Evolutionary conservation across 495 filamentous ascomycete species (phyloP).

Genomic region (Oleoguttula mirabilis): DNA sequence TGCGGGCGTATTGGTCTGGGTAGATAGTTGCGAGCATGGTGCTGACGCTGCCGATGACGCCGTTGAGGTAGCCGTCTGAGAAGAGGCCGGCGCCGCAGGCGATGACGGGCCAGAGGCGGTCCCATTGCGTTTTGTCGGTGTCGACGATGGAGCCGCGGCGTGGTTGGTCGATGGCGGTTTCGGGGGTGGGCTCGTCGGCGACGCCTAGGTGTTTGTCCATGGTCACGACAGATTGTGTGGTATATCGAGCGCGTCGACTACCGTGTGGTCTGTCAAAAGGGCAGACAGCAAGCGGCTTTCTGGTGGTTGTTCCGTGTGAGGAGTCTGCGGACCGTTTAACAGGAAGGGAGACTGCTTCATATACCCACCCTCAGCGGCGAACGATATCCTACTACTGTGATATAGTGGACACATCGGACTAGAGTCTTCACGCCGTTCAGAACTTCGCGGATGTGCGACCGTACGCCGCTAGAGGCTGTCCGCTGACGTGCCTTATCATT

Average conservation of each 20-base stretch:
- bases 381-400: no score
- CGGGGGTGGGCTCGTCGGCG: not conserved
- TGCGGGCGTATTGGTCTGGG: constrained; percentile 46
- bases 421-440: no score
- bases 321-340: not conserved
- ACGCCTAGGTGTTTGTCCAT: not conserved
- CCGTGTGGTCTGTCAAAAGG: no score
- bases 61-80: constrained; percentile 84
- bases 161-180: not conserved
- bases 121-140: constrained; percentile 41
- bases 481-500: not conserved
- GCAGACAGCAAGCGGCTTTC: no score
- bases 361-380: not conserved
- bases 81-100: constrained; percentile 85
- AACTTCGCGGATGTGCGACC: not conserved
- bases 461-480: not conserved
- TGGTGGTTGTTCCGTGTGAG: not conserved
- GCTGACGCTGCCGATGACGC: constrained; percentile 68
- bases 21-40: constrained; percentile 59
- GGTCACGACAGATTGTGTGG: not conserved
- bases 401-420: no score
- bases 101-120: constrained; percentile 53
- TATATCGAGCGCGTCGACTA: not conserved
- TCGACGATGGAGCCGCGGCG: constrained; percentile 6
- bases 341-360: not conserved